Evolutionary conservation across 192 early-diverging fungal species (phyloP), one percentile per base, ranked within the genome.

Genomic region (Funneliformis geosporum): DNA sequence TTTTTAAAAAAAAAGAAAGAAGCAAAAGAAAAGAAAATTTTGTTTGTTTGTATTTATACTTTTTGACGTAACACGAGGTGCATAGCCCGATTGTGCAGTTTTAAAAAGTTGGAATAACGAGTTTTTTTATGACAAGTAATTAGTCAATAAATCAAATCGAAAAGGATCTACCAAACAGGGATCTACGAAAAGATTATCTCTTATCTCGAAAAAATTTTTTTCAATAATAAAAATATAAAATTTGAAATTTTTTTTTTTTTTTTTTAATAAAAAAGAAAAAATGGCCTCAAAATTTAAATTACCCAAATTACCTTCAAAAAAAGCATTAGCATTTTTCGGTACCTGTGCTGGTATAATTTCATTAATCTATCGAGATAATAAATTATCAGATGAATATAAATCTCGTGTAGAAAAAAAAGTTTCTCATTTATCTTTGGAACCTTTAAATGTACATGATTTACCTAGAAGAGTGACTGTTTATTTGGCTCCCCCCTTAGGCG

Each of bases 401-500:
- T 77, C 79, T 59, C 64, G 76, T 9, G 81, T 86, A 10, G 60
- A 80, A 7, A 78, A 82, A 25, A 86, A 82, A 75, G 85, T 86
- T 16, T 81, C 83, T 55, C 28, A 83, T 25, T 68, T 86, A 5
- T 81, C 85, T 47, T 82, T 80, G 28, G 79, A 83, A 50, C 39
- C 81, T 11, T 82, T 83, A 38, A 81, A 60, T 12, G 81, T 80
- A n/a, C 80, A 83, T 70, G 85, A 86, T 5, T 81, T 86, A 80
- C 85, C 85, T 25, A 80, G 82, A 42, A 86, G 83, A 50, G 85
- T 86, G 42, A 86, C 82, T 1, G 82, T 86, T 11, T 86, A 83
- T 28, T 73, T 86, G 8, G 82, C 81, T 16, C 78, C 82, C 11
- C 85, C 85, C 25, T 78, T 81, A 28, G 82, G 85, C 16, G 85